These are phyloP conservation scores for Chaetomiaceae sp. DNA, from an alignment of 2,329 filamentous ascomycete species.

Conservation along the genomic window DNA sequence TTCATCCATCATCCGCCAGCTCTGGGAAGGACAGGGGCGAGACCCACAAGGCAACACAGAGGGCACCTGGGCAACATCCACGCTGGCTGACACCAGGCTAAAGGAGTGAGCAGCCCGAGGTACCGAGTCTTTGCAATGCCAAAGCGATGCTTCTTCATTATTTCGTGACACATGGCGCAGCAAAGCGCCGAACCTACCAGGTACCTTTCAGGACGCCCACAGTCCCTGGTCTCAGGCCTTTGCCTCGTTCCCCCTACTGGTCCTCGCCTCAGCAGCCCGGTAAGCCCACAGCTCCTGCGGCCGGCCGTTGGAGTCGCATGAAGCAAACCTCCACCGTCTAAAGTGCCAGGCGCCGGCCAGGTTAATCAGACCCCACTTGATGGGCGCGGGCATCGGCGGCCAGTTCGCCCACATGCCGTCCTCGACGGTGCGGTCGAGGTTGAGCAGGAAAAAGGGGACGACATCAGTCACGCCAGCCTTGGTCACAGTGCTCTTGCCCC, in stretches of 20 bases:
- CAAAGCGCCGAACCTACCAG: neutral
- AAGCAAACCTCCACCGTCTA: slow-evolving; percentile 61
- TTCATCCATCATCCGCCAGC: too few relatives aligned
- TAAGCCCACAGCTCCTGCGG: slow-evolving; percentile 53
- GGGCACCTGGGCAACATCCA: too few relatives aligned
- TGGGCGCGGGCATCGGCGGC: slow-evolving; percentile 59
- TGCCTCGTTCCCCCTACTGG: slow-evolving; percentile 1
- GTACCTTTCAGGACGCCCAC: neutral
- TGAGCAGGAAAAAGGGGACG: slow-evolving; percentile 61
- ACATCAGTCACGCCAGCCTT: slow-evolving; percentile 57
- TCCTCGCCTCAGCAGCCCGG: slow-evolving; percentile 22
- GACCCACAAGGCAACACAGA: too few relatives aligned
- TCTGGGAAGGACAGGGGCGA: neutral
- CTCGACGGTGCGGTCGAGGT: slow-evolving; percentile 57
- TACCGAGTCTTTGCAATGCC: too few relatives aligned
- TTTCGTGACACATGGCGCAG: neutral
- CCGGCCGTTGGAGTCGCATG: slow-evolving; percentile 51
- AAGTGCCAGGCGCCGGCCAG: slow-evolving; percentile 53
- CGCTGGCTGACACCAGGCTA: too few relatives aligned
- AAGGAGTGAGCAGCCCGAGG: too few relatives aligned
- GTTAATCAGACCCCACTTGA: slow-evolving; percentile 57
- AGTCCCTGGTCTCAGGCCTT: slow-evolving; percentile 6
- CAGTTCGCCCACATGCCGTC: slow-evolving; percentile 57
- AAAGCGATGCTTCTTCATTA: neutral
- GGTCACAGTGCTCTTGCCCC: slow-evolving; percentile 60